Evolutionary conservation across 805 yeast species (phyloP).

Genomic region (Teunomyces panamensis): DNA sequence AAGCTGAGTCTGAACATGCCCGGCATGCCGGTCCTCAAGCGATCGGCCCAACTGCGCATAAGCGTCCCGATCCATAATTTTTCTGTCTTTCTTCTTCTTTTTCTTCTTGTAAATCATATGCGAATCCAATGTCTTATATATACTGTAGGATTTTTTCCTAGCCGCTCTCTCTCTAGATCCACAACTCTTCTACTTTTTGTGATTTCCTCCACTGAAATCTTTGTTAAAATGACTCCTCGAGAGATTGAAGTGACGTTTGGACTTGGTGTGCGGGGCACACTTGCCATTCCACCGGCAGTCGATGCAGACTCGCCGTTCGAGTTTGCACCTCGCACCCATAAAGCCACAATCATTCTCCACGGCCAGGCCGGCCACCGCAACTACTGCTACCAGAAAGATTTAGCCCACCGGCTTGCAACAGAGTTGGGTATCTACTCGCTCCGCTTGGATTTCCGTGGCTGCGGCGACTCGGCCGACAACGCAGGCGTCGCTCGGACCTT

Average conservation of each 20-base stretch:
- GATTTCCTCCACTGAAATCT: too few species aligned
- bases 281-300: slow-evolving; percentile 36
- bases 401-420: slow-evolving; percentile 59
- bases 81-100: too few species aligned
- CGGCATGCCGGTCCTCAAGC: slow-evolving; percentile 52
- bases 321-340: slow-evolving; percentile 41
- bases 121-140: too few species aligned
- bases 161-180: too few species aligned
- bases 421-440: slow-evolving; percentile 62
- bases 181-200: too few species aligned
- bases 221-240: slow-evolving; percentile 15
- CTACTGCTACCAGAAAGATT: slow-evolving; percentile 64
- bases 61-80: slow-evolving; percentile 8
- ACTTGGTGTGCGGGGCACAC: slow-evolving; percentile 35
- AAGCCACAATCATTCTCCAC: slow-evolving; percentile 65
- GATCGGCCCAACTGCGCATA: slow-evolving; percentile 51
- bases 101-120: too few species aligned
- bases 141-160: too few species aligned
- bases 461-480: slow-evolving; percentile 70
- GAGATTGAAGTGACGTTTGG: slow-evolving; percentile 36
- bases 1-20: slow-evolving; percentile 66
- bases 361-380: slow-evolving; percentile 85
- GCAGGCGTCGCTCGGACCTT: slow-evolving; percentile 54
- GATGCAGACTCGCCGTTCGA: slow-evolving; percentile 22
- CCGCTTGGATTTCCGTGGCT: slow-evolving; percentile 81